Base-by-base conservation (phyloP, 2,329 filamentous ascomycete genomes). In the Fusarium globosum region DNA sequence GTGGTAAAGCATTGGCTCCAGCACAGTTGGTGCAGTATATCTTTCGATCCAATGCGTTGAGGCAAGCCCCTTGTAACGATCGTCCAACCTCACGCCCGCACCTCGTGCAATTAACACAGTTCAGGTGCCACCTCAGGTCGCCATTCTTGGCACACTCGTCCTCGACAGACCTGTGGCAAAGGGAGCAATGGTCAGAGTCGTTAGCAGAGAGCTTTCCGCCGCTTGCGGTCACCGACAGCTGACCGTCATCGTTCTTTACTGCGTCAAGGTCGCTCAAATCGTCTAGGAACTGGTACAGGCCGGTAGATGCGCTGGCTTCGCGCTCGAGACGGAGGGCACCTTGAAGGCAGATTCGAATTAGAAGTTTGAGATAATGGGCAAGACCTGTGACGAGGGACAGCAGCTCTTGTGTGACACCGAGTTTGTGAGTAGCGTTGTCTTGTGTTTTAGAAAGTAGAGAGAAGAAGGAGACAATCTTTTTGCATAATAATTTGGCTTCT, bases 381-480 rank as follows among this genome's bases (percentile, higher is more conserved):
- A 99, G 88, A 41, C 96, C 96, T 43, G 96, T 99, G 60, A 99
- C 96, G 13, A 99, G 88, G 12, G 96, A 97, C n/a, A 99, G 85
- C n/a, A 99, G 88, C 81, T 99, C 96, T 81, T 99, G 96, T 14
- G 96, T 99, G 38, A 99, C 96, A 48, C 96, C 96, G 46, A 98
- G 90, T 80, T 98, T 96, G 65, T 94, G 89, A 42, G 94, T 91
- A n/a, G 93, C 94, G 14, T 92, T 94, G 79, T 98, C 95, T 80
- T 98, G 96, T 3, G 95, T 96, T 82, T 97, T 97, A 11, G 96
- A 97, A 14, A 99, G 87, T 23, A 99, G 86, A 18, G 95, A 95
- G 82, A 99, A 99, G 86, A 99, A 99, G 33, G 96, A 94, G 11
- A 99, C 96, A 61, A 99, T 97, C 83, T 99, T 99, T 84, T 99